These are phyloP conservation scores for Eruca vesicaria DNA, from an alignment of 441 rosid species.

Conservation along the genomic window DNA sequence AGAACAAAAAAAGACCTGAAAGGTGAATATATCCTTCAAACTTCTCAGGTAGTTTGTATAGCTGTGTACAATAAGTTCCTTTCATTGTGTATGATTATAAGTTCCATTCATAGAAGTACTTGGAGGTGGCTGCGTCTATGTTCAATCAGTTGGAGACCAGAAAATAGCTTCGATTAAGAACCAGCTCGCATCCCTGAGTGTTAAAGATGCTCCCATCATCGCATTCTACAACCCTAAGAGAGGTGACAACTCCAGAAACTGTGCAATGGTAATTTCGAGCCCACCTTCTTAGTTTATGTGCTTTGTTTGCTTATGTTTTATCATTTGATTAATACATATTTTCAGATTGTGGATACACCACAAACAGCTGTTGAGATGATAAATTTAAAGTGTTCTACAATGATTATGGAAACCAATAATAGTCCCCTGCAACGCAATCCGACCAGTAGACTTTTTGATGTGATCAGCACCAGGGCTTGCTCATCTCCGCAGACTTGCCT, in stretches of 20 bases:
- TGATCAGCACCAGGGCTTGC: conserved; percentile 66
- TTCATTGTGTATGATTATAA: too few relatives aligned
- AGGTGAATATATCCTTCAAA: too few relatives aligned
- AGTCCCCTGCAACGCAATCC: conserved; percentile 55
- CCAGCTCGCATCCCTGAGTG: too few relatives aligned
- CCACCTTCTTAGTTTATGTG: background rate
- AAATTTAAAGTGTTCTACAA: conserved; percentile 82
- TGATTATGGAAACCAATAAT: conserved; percentile 85
- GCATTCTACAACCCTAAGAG: conserved; percentile 80
- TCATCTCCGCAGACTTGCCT: conserved; percentile 81
- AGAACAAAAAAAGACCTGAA: too few relatives aligned
- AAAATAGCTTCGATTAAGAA: too few relatives aligned
- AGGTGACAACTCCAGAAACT: conserved; percentile 86
- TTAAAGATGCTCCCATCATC: conserved; percentile 73
- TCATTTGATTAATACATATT: background rate
- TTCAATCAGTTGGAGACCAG: too few relatives aligned
- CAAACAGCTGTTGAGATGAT: too few relatives aligned
- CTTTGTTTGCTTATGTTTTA: background rate
- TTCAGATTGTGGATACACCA: conserved; percentile 77
- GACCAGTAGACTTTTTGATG: conserved; percentile 66
- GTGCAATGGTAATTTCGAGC: conserved; percentile 64
- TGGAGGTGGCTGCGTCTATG: too few relatives aligned
- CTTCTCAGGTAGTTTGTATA: too few relatives aligned
- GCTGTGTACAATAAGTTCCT: too few relatives aligned
- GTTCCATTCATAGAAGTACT: too few relatives aligned